Conservation (phyloP, 2,329 filamentous ascomycete genomes). For the Aspergillus calidoustus region DNA sequence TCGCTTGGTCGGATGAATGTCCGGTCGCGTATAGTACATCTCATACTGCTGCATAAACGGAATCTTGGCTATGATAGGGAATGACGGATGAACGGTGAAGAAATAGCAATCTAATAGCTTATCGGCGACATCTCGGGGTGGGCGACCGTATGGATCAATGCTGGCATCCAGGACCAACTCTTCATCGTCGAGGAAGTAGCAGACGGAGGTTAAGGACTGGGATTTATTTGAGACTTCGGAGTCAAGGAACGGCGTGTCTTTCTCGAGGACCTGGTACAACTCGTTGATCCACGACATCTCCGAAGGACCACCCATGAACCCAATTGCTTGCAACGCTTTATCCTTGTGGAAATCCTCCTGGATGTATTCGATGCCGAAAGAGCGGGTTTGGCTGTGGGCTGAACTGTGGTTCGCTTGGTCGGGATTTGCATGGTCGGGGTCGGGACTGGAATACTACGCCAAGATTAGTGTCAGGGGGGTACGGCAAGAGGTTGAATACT, state of each 20-base stretch:
- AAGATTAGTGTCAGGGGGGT: conserved; percentile 7
- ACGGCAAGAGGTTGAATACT: background rate
- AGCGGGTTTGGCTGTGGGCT: conserved; percentile 16
- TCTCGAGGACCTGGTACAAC: conserved; percentile 43
- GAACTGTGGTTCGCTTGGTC: conserved; percentile 16
- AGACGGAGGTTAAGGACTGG: conserved; percentile 33
- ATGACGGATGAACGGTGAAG: conserved; percentile 43
- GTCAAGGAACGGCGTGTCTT: conserved; percentile 23
- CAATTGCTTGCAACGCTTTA: conserved; percentile 42
- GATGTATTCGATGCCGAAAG: conserved; percentile 43
- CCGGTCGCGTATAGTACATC: conserved; percentile 38
- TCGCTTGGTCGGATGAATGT: conserved; percentile 41
- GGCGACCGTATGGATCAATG: conserved; percentile 43
- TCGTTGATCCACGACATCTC: conserved; percentile 51
- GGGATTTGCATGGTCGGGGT: background rate
- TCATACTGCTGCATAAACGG: conserved; percentile 47
- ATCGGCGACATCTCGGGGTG: conserved; percentile 43
- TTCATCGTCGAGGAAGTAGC: conserved; percentile 43
- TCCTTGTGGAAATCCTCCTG: conserved; percentile 50
- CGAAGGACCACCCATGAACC: conserved; percentile 51
- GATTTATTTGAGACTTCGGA: conserved; percentile 28
- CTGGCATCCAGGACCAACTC: conserved; percentile 3
- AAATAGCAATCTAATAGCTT: conserved; percentile 49
- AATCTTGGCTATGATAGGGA: conserved; percentile 47
- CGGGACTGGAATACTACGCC: background rate